A percentile compares a stretch with the other conserved stretches of the same genome.
phyloP scores from a whole-genome alignment of 331 rosid species.

The Malus hybrid region DNA sequence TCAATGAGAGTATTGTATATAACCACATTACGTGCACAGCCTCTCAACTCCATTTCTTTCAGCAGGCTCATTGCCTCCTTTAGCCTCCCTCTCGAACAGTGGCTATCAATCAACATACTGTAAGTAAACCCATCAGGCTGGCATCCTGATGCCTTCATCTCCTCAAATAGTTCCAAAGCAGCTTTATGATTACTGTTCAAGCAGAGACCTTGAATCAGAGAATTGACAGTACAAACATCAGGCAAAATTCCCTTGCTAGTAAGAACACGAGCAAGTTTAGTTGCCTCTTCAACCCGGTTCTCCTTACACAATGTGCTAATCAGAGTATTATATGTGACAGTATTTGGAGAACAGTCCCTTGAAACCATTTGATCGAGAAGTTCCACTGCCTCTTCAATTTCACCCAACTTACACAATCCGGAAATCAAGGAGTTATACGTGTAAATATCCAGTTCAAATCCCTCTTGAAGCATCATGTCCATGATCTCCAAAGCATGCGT shows the following conservation, averaged over 20 bases:
- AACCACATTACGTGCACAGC: conserved; percentile 74
- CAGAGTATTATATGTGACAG: conserved; percentile 65
- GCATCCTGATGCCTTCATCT: conserved; percentile 78
- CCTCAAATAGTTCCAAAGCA: conserved; percentile 74
- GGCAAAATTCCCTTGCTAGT: conserved; percentile 69
- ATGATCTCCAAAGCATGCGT: conserved; percentile 69
- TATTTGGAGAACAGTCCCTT: conserved; percentile 65
- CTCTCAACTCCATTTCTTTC: conserved; percentile 75
- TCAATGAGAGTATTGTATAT: conserved; percentile 75
- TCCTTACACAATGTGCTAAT: conserved; percentile 68
- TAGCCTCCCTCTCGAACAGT: conserved; percentile 54
- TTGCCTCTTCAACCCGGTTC: conserved; percentile 69
- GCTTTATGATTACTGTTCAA: conserved; percentile 39
- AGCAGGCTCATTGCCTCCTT: conserved; percentile 52
- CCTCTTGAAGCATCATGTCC: conserved; percentile 74
- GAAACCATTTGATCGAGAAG: conserved; percentile 64
- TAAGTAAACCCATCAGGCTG: conserved; percentile 81
- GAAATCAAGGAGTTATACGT: conserved; percentile 73
- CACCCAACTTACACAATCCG: conserved; percentile 65
- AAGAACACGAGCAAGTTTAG: conserved; percentile 53
- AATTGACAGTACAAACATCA: conserved; percentile 83
- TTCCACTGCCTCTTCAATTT: conserved; percentile 63
- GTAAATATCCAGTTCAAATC: conserved; percentile 68
- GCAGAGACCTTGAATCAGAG: conserved; percentile 80
- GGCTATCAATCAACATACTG: conserved; percentile 59